Evolutionary conservation across 768 basidiomycete genomes (phyloP).

Genomic region (Chiua virens): DNA sequence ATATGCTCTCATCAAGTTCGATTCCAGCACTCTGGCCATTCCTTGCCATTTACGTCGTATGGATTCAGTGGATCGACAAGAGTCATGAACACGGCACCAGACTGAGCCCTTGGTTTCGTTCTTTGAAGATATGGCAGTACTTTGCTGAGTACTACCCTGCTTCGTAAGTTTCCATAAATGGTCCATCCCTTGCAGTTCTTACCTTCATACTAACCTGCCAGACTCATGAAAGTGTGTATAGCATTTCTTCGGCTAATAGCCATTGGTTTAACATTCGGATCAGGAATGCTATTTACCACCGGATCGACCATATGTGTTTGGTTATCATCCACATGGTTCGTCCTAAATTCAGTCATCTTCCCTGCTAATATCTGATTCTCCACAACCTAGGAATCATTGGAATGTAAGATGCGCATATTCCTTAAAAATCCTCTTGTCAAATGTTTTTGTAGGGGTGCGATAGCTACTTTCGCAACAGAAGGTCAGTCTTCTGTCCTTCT

Average conservation of each 20-base stretch:
- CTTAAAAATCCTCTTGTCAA: background rate
- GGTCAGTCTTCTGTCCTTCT: constrained; percentile 41
- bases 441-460: constrained; percentile 66
- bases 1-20: constrained; percentile 53
- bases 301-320: constrained; percentile 93
- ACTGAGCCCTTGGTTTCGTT: constrained; percentile 72
- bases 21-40: constrained; percentile 89
- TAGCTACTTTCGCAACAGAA: constrained; percentile 96
- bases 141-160: constrained; percentile 93
- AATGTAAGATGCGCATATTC: constrained; percentile 59
- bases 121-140: constrained; percentile 73
- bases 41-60: constrained; percentile 72
- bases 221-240: constrained; percentile 36
- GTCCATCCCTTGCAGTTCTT: background rate
- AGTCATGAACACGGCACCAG: constrained; percentile 75
- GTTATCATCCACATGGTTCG: constrained; percentile 96
- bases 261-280: background rate
- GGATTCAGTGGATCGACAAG: constrained; percentile 74
- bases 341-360: background rate
- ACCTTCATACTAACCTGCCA: background rate
- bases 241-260: background rate
- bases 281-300: constrained; percentile 87
- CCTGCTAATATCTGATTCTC: constrained; percentile 1
- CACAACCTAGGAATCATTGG: constrained; percentile 82
- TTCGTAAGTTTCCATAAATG: constrained; percentile 56